Evolutionary conservation across 208 protist genomes (phyloP), one percentile per base, ranked within the genome.

Genomic region (Polymyxa betae): DNA sequence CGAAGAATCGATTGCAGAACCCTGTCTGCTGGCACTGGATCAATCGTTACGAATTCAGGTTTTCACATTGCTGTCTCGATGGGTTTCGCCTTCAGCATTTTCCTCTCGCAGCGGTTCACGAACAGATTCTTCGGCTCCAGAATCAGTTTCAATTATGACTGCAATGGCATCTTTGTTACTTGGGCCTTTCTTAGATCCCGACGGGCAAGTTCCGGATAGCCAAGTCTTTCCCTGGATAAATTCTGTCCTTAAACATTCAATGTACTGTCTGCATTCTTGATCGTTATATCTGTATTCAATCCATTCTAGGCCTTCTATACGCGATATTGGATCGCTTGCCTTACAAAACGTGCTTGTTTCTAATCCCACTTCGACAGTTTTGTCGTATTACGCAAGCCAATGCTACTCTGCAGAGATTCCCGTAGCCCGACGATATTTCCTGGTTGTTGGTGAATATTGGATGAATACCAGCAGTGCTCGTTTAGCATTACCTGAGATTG

Each of bases 301-400:
- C n/a, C n/a, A n/a, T n/a, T n/a, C n/a, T n/a, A 35, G 72, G 72
- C 72, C 40, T 40, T 5, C 10, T 20, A 35, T 82, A 38, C 72
- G 72, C 5, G 72, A 82, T 82, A 43, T 82, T n/a, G 72, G 72
- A 20, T 82, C 72, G 5, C 72, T 82, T 35, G 72, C 72, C 35
- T 43, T 82, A n/a, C 5, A 82, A 5, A 82, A 82, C 40, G 5
- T 82, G n/a, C 72, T 82, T 20, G 35, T n/a, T 5, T 82, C 72
- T 5, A 45, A 43, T 43, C 5, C n/a, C 12, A 38, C 72, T 5
- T n/a, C 72, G 72, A n/a, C 72, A 5, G 12, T 82, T 12, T 20
- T 82, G 5, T 5, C 5, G 5, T 43, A 82, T 35, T 82, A 82
- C n/a, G 16, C 35, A n/a, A 20, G 16, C 5, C n/a, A 82, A 45